Conservation (phyloP, 2,329 filamentous ascomycete species). For the Cercospora sesami region DNA sequence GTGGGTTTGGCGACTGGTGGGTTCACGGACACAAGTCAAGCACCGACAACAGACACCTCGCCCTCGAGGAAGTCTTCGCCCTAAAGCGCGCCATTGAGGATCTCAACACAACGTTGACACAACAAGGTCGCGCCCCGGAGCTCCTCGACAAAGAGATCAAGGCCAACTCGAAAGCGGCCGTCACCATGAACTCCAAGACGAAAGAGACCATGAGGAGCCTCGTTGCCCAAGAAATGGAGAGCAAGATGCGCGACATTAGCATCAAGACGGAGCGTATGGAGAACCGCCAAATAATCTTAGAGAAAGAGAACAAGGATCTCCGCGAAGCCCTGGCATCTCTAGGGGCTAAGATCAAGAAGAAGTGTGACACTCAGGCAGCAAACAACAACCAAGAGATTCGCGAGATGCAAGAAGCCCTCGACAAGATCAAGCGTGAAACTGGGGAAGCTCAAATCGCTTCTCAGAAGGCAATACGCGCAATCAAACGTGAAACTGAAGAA, state of each 20-base stretch:
- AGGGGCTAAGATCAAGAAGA: too few species aligned
- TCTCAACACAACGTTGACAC: background rate
- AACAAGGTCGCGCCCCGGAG: background rate
- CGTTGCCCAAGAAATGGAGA: background rate
- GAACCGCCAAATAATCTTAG: rapidly evolving
- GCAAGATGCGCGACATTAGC: background rate
- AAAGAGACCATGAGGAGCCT: background rate
- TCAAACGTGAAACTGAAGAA: too few species aligned
- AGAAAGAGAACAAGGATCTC: too few species aligned
- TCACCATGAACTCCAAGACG: background rate
- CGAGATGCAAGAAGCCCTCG: too few species aligned
- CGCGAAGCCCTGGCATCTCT: too few species aligned
- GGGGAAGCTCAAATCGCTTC: too few species aligned
- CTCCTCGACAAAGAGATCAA: background rate
- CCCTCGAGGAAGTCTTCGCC: background rate
- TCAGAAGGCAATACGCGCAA: too few species aligned
- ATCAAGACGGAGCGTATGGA: background rate
- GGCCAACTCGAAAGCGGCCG: background rate
- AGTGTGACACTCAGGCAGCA: too few species aligned
- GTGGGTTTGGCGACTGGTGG: background rate
- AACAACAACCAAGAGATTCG: too few species aligned
- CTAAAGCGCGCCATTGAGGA: background rate
- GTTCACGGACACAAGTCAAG: background rate
- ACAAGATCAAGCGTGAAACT: too few species aligned
- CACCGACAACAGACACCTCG: background rate